These are phyloP conservation scores for Tricholoma matsutake DNA, from an alignment of 768 basidiomycete genomes.

Conservation along the genomic window DNA sequence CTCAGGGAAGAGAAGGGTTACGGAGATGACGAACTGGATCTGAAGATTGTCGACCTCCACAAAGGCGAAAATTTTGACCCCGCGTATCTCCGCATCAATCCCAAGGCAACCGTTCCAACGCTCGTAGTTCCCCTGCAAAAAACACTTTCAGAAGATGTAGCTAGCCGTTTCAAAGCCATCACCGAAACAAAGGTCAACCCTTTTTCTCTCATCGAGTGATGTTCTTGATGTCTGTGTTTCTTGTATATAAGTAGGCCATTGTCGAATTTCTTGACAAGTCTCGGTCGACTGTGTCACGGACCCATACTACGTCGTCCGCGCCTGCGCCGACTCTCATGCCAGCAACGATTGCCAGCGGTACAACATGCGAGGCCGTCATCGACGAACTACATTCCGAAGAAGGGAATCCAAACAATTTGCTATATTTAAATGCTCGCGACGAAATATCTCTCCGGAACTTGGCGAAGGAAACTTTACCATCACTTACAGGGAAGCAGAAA, in stretches of 20 bases:
- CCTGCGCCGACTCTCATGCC: conserved; percentile 78
- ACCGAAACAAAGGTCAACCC: conserved; percentile 64
- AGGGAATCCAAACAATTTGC: conserved; percentile 61
- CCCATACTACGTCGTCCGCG: conserved; percentile 65
- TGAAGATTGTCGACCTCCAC: conserved; percentile 67
- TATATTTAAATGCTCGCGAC: conserved; percentile 57
- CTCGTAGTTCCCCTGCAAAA: conserved; percentile 81
- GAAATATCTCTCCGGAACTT: conserved; percentile 47
- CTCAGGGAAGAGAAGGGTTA: conserved; percentile 79
- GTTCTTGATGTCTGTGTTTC: conserved; percentile 4
- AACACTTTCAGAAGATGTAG: conserved; percentile 64
- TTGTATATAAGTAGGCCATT: conserved; percentile 47
- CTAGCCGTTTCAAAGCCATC: conserved; percentile 79
- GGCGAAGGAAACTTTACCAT: conserved; percentile 38
- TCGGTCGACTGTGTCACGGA: conserved; percentile 62
- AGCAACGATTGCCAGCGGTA: conserved; percentile 71
- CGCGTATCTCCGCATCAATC: conserved; percentile 73
- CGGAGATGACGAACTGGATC: conserved; percentile 68
- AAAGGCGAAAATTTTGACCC: conserved; percentile 80
- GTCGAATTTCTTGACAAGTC: conserved; percentile 83
- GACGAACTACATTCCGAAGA: conserved; percentile 58
- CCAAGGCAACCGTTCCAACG: conserved; percentile 76
- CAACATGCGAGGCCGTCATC: conserved; percentile 51
- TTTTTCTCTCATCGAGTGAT: background rate
- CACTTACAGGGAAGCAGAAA: conserved; percentile 44